These are phyloP conservation scores for Cryptococcus depauperatus DNA, from an alignment of 1,284 basidiomycete genomes.

Conservation along the genomic window DNA sequence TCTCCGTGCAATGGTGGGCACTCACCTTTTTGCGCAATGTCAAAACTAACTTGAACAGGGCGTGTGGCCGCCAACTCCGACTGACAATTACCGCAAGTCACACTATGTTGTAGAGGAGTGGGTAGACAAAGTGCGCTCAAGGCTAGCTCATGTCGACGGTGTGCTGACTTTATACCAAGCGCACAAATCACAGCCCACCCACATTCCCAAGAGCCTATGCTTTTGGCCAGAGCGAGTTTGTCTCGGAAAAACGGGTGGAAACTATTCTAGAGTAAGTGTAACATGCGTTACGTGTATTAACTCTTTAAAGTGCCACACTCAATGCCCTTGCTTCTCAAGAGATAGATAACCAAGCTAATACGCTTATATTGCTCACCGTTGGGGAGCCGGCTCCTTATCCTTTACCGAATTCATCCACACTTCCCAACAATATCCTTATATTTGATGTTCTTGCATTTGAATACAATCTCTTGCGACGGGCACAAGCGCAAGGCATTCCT, in stretches of 20 bases:
- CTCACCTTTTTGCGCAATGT: background rate
- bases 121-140: slow-evolving; percentile 59
- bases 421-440: slow-evolving; percentile 64
- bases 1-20: slow-evolving; percentile 54
- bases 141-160: background rate
- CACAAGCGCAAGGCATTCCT: slow-evolving; percentile 30
- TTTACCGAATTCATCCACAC: slow-evolving; percentile 36
- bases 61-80: slow-evolving; percentile 72
- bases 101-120: slow-evolving; percentile 72
- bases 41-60: slow-evolving; percentile 45
- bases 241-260: slow-evolving; percentile 59
- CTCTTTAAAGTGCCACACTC: slow-evolving; percentile 53
- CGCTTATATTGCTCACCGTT: slow-evolving; percentile 65
- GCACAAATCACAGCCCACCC: slow-evolving; percentile 36
- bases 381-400: slow-evolving; percentile 45
- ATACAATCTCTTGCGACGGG: slow-evolving; percentile 33
- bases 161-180: slow-evolving; percentile 14
- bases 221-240: slow-evolving; percentile 69
- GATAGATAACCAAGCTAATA: slow-evolving; percentile 62
- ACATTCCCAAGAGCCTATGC: slow-evolving; percentile 30
- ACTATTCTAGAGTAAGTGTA: slow-evolving; percentile 57
- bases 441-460: slow-evolving; percentile 53
- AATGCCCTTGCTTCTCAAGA: slow-evolving; percentile 66
- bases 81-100: slow-evolving; percentile 71
- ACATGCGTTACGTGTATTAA: background rate